These are phyloP conservation scores for Funneliformis mosseae DNA, from an alignment of 192 early-diverging fungal species.

Conservation along the genomic window DNA sequence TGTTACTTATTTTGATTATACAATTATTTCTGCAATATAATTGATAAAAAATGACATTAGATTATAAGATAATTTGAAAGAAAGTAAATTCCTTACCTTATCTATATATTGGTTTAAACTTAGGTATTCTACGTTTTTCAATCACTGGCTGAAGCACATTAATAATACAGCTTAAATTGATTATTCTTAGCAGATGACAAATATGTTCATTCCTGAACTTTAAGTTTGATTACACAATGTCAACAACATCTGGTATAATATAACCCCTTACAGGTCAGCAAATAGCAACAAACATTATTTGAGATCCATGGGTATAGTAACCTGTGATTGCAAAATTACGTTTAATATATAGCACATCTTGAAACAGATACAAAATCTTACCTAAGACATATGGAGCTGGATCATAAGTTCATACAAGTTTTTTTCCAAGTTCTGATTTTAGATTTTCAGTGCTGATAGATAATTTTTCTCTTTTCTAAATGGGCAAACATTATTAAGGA, in stretches of 20 bases:
- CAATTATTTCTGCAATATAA: not conserved
- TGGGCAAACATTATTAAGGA: not conserved
- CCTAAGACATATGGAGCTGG: slow-evolving; percentile 5
- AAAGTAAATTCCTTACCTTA: not conserved
- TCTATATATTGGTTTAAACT: not conserved
- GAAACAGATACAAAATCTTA: not conserved
- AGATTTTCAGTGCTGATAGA: not conserved
- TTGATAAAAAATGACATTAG: not conserved
- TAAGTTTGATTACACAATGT: not conserved
- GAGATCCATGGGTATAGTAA: not conserved
- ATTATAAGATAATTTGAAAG: not conserved
- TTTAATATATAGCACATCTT: too few relatives aligned
- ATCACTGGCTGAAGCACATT: not conserved
- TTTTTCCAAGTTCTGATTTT: not conserved
- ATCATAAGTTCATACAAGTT: slow-evolving; percentile 2
- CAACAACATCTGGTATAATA: not conserved
- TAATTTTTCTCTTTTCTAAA: not conserved
- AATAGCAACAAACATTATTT: not conserved
- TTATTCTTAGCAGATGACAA: not conserved
- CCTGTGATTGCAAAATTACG: not conserved
- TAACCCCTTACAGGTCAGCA: not conserved
- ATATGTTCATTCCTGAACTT: not conserved
- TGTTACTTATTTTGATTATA: not conserved
- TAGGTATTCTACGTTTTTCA: not conserved
- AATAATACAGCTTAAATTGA: not conserved